Percentiles rank a stretch among this genome's conserved stretches.
Conservation (phyloP, 768 basidiomycete genomes). For the Tylopilus balloui region DNA sequence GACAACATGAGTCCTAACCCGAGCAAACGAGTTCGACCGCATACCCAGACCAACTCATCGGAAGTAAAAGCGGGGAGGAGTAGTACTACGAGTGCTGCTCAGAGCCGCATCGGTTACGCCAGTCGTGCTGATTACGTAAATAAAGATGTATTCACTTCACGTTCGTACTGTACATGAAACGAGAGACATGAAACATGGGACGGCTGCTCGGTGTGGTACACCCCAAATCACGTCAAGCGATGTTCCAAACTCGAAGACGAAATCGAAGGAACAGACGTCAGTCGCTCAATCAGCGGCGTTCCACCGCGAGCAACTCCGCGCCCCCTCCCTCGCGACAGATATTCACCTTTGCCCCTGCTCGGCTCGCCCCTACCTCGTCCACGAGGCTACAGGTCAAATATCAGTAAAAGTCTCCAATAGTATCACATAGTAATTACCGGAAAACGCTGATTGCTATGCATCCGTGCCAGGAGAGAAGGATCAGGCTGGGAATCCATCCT, state of each 20-base stretch:
- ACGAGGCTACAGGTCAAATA: constrained; percentile 12
- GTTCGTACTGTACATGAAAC: no score
- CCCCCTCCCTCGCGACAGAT: constrained; percentile 14
- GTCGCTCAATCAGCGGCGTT: constrained; percentile 14
- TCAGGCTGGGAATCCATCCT: constrained; percentile 12
- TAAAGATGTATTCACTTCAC: no score
- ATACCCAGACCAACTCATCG: constrained; percentile 58
- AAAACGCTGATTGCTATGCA: constrained; percentile 16
- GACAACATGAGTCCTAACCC: neutral
- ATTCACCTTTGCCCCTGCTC: constrained; percentile 19
- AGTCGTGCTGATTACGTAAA: constrained; percentile 18
- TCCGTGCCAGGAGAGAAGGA: constrained; percentile 23
- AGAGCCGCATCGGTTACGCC: no score
- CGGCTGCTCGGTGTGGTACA: neutral
- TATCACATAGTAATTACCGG: constrained; percentile 17
- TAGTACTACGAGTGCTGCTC: neutral
- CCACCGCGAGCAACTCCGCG: constrained; percentile 20
- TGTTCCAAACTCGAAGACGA: constrained; percentile 21
- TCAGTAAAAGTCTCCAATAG: neutral
- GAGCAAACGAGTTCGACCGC: neutral
- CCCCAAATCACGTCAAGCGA: constrained; percentile 16
- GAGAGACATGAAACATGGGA: no score
- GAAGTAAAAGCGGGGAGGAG: neutral
- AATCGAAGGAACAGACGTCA: constrained; percentile 10
- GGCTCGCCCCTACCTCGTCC: constrained; percentile 21